Evolutionary conservation across 768 basidiomycete species (phyloP), one percentile per base, ranked within the genome.

Genomic region (Naganishia kalamii): DNA sequence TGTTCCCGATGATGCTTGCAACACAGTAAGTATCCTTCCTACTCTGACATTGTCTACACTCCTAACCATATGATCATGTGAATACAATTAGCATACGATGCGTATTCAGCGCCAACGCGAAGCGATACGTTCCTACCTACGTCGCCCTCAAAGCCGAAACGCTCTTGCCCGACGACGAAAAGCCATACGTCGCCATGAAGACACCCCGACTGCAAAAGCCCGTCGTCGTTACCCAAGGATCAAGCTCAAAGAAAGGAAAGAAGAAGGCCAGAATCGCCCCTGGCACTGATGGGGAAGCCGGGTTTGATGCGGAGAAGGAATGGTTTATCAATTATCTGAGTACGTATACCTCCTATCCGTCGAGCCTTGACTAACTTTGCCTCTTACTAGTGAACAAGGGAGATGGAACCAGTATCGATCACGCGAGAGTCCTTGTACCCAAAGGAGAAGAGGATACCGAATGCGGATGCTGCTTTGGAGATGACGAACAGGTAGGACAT

Each of bases 391-490:
- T 51, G 43, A 62, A 60, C 47, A 66, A 70, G 27, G 80, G 80
- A 0, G 78, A 78, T 25, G 51, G 64, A 21, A 77, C 80, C 47
- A 73, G 78, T 37, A 67, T 77, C 41, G 75, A 78, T 51, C 75
- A 80, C 62, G 75, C 82, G n/a, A 82, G 81, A 44, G 78, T 80
- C 27, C 80, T 81, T 21, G 84, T 83, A 33, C 80, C 81, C 8
- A 74, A 70, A 8, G 70, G 63, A 15, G 80, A 78, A 1, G 83
- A 81, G 54, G 88, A 86, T 2, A 85, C 92, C 37, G 90, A 92
- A 71, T 93, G 92, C 71, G 88, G 87, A 13, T 93, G 91, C 71
- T 96, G 92, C 77, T 94, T 92, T 72, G 79, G 83, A 4, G 81
- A 79, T 12, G 89, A 86, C 67, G 75, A 85, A 4, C 87, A 88